A percentile compares a stretch with the other conserved stretches of the same genome.
Evolutionary conservation across 192 early-diverging fungal genomes (phyloP).

Genomic region (Coemansia reversa): DNA sequence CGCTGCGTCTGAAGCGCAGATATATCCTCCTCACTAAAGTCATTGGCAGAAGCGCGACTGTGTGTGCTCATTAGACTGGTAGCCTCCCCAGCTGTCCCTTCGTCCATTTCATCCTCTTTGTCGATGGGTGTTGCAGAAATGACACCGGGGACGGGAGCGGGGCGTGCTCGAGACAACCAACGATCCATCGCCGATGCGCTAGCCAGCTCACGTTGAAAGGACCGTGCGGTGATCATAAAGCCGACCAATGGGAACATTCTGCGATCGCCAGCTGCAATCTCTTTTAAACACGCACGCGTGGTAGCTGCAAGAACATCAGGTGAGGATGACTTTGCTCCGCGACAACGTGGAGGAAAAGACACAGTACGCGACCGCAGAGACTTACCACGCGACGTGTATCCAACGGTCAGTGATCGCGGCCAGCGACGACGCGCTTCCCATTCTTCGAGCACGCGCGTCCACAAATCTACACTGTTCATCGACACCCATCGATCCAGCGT

Average conservation of each 20-base stretch:
- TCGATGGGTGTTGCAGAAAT: not conserved
- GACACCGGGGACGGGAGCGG: not conserved
- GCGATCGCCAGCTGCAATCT: constrained; percentile 12
- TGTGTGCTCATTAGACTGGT: not conserved
- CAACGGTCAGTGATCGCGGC: constrained; percentile 38
- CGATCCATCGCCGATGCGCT: constrained; percentile 40
- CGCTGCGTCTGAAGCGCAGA: constrained; percentile 3
- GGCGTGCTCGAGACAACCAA: constrained; percentile 25
- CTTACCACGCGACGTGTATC: constrained; percentile 16
- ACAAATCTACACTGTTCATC: constrained; percentile 48
- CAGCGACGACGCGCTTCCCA: constrained; percentile 46
- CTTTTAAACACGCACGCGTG: constrained; percentile 20
- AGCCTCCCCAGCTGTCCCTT: not conserved
- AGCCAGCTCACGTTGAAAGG: constrained; percentile 43
- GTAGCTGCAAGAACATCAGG: constrained; percentile 28
- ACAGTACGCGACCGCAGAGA: constrained; percentile 22
- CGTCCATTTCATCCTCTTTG: not conserved
- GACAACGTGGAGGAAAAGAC: constrained; percentile 33
- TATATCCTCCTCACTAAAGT: constrained; percentile 2
- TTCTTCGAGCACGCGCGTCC: constrained; percentile 48
- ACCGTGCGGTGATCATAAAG: constrained; percentile 33
- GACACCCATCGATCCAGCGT: constrained; percentile 42
- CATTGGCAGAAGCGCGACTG: not conserved
- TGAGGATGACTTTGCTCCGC: constrained; percentile 13
- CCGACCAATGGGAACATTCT: constrained; percentile 29